Conservation (phyloP, 2,329 filamentous ascomycete genomes). For the Chaetothyriales sp. region DNA sequence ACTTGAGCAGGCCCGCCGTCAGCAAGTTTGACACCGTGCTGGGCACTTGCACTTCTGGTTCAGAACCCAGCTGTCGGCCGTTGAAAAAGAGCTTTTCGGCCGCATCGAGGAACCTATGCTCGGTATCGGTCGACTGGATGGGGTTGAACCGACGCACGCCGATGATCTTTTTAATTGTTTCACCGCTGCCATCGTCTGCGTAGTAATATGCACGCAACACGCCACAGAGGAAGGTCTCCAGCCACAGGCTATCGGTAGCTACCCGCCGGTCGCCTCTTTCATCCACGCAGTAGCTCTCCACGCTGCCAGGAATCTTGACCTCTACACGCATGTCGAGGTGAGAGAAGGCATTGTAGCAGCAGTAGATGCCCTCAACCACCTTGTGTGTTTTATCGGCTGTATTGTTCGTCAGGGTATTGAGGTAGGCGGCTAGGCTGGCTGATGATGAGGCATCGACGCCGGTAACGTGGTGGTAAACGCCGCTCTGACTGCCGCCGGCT, state of each 20-base stretch:
- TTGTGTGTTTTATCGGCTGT: slow-evolving; percentile 73
- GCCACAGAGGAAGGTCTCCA: slow-evolving; percentile 93
- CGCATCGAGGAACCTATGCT: slow-evolving; percentile 87
- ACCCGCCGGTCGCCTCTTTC: slow-evolving; percentile 90
- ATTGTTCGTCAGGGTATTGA: slow-evolving; percentile 90
- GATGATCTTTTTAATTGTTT: slow-evolving; percentile 90
- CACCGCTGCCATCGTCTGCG: slow-evolving; percentile 85
- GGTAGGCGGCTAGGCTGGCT: slow-evolving; percentile 90
- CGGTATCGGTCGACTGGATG: slow-evolving; percentile 92
- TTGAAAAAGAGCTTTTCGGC: slow-evolving; percentile 91
- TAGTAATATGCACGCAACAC: slow-evolving; percentile 91
- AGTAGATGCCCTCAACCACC: slow-evolving; percentile 87
- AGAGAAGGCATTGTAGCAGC: slow-evolving; percentile 99
- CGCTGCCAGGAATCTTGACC: slow-evolving; percentile 87
- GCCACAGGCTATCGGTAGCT: slow-evolving; percentile 84
- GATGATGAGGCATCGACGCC: slow-evolving; percentile 95
- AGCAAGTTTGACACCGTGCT: slow-evolving; percentile 94
- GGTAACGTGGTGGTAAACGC: slow-evolving; percentile 95
- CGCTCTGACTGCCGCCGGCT: slow-evolving; percentile 42
- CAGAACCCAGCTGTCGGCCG: slow-evolving; percentile 88
- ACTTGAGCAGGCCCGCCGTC: slow-evolving; percentile 81
- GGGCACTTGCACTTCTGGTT: slow-evolving; percentile 92
- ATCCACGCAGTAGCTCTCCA: slow-evolving; percentile 95
- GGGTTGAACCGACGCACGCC: slow-evolving; percentile 96
- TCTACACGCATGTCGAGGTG: slow-evolving; percentile 96